Evolutionary conservation across 306 rosid genomes (phyloP), one percentile per base, ranked within the genome.

Genomic region (Malus sylvestris): DNA sequence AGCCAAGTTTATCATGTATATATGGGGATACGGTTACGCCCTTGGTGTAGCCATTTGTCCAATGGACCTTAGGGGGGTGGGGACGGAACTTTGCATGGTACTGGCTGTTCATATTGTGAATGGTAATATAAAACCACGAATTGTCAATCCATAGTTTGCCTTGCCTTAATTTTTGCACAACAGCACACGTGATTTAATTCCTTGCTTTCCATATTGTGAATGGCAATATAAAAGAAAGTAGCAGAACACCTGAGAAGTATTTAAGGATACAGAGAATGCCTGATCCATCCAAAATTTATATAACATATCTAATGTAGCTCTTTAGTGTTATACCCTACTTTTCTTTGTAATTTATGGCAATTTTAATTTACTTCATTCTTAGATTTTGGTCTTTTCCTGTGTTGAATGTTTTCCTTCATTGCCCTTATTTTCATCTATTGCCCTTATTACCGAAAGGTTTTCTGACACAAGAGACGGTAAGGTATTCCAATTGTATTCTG

Each of bases 401-500:
- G 2, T 33, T 64, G 14, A 32, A 19, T 32, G 23, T 18, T 32
- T 32, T 32, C 69, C 45, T 25, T 16, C 14, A 12, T 16, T 64
- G 23, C 15, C 9, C 27, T 1, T 65, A 9, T 33, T 19, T 33
- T 35, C 14, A 22, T 65, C 33, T 10, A 29, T 18, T 46, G 38
- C n/a, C n/a, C n/a, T n/a, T n/a, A n/a, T n/a, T n/a, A 33, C 2
- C 49, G 27, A 33, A 65, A 65, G 14, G 25, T 33, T 14, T 65
- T 19, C 0, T 65, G 5, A 15, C 45, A 6, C 4, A 49, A 4
- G 35, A 32, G 35, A 32, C 35, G 35, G 0, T 32, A 0, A 30
- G 33, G 33, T 4, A 32, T 1, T 32, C 35, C 35, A 4, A 0
- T 0, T 0, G 33, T 0, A 4, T 32, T 32, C 25, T 23, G 25